A percentile compares a stretch with the other conserved stretches of the same genome.
Evolutionary conservation across 139 green algal species (phyloP).

Genomic region (Pseudopediastrum boryanum): DNA sequence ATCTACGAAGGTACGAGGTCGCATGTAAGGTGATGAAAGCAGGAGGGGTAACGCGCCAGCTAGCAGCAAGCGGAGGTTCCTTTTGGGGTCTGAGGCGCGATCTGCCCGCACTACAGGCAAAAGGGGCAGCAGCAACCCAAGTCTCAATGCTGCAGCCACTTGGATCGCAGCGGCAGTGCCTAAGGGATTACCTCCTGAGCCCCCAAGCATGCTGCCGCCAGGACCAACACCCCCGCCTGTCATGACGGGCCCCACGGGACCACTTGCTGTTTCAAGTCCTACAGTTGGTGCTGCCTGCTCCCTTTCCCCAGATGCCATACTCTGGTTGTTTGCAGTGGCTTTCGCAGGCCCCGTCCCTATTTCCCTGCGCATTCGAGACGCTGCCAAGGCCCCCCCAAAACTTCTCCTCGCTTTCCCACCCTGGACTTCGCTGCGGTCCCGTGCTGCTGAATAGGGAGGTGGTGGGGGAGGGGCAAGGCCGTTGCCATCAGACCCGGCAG

Average conservation of each 20-base stretch:
- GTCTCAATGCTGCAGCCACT: conserved; percentile 37
- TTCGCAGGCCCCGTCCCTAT: background rate
- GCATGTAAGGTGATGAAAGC: conserved; percentile 13
- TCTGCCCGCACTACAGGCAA: conserved; percentile 30
- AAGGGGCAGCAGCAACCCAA: conserved; percentile 46
- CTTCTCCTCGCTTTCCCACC: background rate
- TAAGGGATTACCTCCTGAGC: background rate
- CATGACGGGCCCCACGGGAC: too few species aligned
- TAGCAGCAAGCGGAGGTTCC: conserved; percentile 8
- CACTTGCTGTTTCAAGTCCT: background rate
- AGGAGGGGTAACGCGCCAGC: background rate
- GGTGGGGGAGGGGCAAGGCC: background rate
- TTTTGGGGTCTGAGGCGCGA: background rate
- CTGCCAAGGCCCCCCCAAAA: background rate
- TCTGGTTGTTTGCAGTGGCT: background rate
- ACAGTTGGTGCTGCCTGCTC: conserved; percentile 3
- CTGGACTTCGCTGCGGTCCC: background rate
- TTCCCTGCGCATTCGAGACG: background rate
- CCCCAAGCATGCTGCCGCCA: background rate
- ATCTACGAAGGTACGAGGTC: too few species aligned
- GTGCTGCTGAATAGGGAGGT: background rate
- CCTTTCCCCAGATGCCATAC: background rate
- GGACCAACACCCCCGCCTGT: background rate
- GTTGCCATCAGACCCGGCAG: too few species aligned
- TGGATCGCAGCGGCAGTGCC: conserved; percentile 16